Evolutionary conservation across 495 filamentous ascomycete species (phyloP).

Genomic region (Friedmanniomyces simplex): DNA sequence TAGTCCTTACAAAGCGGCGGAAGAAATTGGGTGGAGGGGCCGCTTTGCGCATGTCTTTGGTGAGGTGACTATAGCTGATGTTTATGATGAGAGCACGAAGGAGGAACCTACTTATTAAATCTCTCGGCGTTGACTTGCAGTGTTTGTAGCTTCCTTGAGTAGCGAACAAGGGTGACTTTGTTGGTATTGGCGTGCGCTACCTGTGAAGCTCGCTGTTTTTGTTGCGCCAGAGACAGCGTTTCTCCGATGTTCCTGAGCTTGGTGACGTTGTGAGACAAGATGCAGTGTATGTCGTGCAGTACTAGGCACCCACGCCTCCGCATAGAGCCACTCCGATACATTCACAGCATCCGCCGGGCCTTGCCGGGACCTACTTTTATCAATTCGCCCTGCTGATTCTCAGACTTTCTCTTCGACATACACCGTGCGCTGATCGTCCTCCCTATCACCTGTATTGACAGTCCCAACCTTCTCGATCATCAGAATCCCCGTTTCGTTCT

Average conservation of each 20-base stretch:
- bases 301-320: neutral
- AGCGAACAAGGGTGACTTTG: neutral
- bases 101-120: neutral
- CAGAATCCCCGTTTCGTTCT: constrained; percentile 2
- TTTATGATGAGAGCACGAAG: neutral
- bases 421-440: constrained; percentile 3
- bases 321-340: neutral
- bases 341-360: neutral
- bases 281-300: neutral
- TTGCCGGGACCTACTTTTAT: too few species aligned
- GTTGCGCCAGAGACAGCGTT: too few species aligned
- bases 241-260: too few species aligned
- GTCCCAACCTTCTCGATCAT: constrained; percentile 15
- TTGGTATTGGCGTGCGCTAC: neutral
- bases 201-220: too few species aligned
- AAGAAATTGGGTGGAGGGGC: neutral
- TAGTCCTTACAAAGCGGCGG: neutral
- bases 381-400: too few species aligned
- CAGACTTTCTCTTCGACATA: constrained; percentile 1
- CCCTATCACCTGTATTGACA: constrained; percentile 10
- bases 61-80: neutral
- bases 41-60: neutral
- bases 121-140: neutral
- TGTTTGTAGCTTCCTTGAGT: neutral
- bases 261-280: neutral